Conservation (phyloP, 768 basidiomycete species). For the Aureoboletus auriporus region DNA sequence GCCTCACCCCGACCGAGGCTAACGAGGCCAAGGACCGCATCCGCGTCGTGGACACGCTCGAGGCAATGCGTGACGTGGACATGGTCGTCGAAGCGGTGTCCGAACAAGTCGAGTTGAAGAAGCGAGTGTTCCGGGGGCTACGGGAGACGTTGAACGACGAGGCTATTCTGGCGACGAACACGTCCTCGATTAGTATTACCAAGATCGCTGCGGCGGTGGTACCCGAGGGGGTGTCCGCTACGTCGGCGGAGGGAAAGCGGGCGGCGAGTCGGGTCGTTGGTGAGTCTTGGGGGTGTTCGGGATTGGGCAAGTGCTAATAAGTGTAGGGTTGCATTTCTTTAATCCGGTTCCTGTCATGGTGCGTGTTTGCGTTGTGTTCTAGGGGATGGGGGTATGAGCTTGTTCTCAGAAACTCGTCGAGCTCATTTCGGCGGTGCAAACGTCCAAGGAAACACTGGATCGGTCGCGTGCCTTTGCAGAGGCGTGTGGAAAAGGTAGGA, state of each 20-base stretch:
- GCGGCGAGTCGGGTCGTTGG: slow-evolving; percentile 79
- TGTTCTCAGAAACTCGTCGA: slow-evolving; percentile 84
- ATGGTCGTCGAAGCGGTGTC: slow-evolving; percentile 95
- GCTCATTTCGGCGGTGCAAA: slow-evolving; percentile 90
- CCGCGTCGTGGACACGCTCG: slow-evolving; percentile 53
- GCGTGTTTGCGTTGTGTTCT: slow-evolving; percentile 14
- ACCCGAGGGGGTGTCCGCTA: slow-evolving; percentile 49
- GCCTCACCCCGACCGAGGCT: slow-evolving; percentile 63
- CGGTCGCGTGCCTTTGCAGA: slow-evolving; percentile 77
- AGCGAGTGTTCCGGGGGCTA: slow-evolving; percentile 68
- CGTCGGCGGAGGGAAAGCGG: slow-evolving; percentile 59
- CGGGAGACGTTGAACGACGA: slow-evolving; percentile 62
- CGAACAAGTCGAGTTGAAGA: slow-evolving; percentile 77
- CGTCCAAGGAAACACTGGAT: slow-evolving; percentile 69
- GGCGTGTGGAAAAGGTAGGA: slow-evolving; percentile 82
- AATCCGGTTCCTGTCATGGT: slow-evolving; percentile 98
- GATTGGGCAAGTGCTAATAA: not conserved
- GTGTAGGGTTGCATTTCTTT: slow-evolving; percentile 84
- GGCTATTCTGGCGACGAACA: slow-evolving; percentile 88
- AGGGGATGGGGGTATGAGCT: not conserved
- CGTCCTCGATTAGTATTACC: slow-evolving; percentile 91
- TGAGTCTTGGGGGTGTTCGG: slow-evolving; percentile 28
- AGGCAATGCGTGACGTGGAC: slow-evolving; percentile 72
- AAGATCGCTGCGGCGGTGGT: slow-evolving; percentile 86
- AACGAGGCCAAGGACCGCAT: slow-evolving; percentile 71